Conservation (phyloP, 139 green algal genomes). For the Micromonas commoda region DNA sequence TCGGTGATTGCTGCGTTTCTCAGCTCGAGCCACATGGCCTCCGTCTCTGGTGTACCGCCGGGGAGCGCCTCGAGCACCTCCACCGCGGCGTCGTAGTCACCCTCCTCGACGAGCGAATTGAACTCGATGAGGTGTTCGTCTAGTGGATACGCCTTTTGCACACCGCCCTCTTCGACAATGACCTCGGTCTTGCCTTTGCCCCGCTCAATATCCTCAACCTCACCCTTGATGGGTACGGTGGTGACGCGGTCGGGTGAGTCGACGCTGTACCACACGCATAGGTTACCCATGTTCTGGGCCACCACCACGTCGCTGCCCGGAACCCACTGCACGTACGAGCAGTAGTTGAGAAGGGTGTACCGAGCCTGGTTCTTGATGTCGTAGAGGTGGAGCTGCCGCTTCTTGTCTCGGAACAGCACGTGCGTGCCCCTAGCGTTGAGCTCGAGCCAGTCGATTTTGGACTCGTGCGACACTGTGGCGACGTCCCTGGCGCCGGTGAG, state of each 20-base stretch:
- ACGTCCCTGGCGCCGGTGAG: constrained; percentile 18
- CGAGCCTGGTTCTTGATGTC: constrained; percentile 57
- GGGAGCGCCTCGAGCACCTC: constrained; percentile 65
- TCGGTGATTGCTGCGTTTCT: constrained; percentile 37
- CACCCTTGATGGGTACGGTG: constrained; percentile 61
- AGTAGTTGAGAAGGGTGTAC: constrained; percentile 63
- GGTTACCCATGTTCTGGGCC: constrained; percentile 58
- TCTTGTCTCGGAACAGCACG: constrained; percentile 80
- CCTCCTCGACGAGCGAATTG: constrained; percentile 49
- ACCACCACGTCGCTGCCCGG: constrained; percentile 69
- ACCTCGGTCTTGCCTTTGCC: constrained; percentile 59
- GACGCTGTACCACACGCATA: constrained; percentile 80
- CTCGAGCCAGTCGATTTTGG: constrained; percentile 70
- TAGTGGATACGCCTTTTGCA: constrained; percentile 56
- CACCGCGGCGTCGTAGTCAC: constrained; percentile 44
- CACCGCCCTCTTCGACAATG: constrained; percentile 64
- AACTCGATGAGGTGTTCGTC: constrained; percentile 62
- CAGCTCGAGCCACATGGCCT: constrained; percentile 68
- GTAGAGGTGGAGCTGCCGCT: constrained; percentile 63
- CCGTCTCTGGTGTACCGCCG: constrained; percentile 63
- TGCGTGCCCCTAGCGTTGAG: constrained; percentile 68
- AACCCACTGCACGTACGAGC: constrained; percentile 72
- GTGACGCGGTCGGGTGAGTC: constrained; percentile 54
- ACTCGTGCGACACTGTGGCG: constrained; percentile 61
- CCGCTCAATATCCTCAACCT: constrained; percentile 44